Conservation (phyloP, 1,139 yeast genomes). For the Geotrichum phurueaensis region DNA sequence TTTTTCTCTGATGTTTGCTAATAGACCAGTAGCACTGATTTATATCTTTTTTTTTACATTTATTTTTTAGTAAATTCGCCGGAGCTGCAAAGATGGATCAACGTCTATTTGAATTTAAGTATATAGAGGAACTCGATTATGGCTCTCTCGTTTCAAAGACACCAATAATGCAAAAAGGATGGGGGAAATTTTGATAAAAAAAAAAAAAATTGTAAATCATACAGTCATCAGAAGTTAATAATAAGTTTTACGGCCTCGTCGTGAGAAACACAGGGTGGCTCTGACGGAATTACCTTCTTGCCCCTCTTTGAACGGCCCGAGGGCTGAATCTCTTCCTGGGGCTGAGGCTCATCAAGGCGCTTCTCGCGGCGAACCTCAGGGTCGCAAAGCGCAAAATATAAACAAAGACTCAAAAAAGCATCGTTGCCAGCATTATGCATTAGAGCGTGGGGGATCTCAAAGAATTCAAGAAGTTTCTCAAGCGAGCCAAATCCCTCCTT, state of each 20-base stretch:
- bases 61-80: too few species aligned
- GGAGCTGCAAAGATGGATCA: too few species aligned
- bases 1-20: too few species aligned
- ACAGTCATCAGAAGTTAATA: background rate
- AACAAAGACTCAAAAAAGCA: conserved; percentile 58
- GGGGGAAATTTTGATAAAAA: too few species aligned
- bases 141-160: too few species aligned
- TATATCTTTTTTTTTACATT: too few species aligned
- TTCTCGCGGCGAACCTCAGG: conserved; percentile 42
- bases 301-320: background rate
- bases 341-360: conserved; percentile 27
- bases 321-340: background rate
- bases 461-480: conserved; percentile 45
- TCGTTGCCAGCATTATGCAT: conserved; percentile 84
- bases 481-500: conserved; percentile 44
- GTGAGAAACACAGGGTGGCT: background rate
- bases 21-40: too few species aligned
- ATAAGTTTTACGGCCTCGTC: background rate
- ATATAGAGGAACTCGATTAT: too few species aligned
- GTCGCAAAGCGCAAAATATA: conserved; percentile 51
- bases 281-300: background rate
- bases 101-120: too few species aligned
- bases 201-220: background rate
- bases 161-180: too few species aligned
- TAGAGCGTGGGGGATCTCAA: conserved; percentile 55